Evolutionary conservation across 305 asterid species (phyloP).

Genomic region (Solanum hybrid): DNA sequence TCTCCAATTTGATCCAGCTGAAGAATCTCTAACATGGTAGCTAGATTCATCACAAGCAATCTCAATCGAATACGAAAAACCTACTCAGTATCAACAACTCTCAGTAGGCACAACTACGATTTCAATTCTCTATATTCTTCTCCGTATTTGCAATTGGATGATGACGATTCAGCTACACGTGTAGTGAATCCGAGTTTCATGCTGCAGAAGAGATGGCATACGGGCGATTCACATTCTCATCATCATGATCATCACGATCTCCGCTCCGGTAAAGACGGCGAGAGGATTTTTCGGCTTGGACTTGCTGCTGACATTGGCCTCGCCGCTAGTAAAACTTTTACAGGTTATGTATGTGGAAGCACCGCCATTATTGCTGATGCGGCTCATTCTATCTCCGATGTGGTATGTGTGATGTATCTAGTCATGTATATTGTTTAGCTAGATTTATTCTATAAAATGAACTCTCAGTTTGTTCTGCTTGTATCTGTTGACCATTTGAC

Average conservation of each 20-base stretch:
- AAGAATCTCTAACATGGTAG: conserved; percentile 36
- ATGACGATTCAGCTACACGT: conserved; percentile 8
- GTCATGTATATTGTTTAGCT: neutral
- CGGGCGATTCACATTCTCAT: conserved; percentile 40
- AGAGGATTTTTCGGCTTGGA: conserved; percentile 84
- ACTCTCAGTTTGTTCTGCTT: neutral
- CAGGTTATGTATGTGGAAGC: conserved; percentile 87
- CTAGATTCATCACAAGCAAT: conserved; percentile 29
- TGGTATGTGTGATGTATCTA: conserved; percentile 40
- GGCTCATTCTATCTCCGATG: conserved; percentile 90
- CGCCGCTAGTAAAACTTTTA: conserved; percentile 74
- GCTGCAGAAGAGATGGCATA: conserved; percentile 66
- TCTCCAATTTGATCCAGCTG: neutral
- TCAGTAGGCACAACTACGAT: conserved; percentile 12
- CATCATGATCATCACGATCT: conserved; percentile 31
- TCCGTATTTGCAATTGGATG: conserved; percentile 10
- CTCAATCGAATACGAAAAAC: conserved; percentile 27
- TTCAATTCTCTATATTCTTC: conserved; percentile 9
- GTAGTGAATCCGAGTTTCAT: conserved; percentile 38
- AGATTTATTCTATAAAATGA: neutral
- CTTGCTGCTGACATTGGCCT: conserved; percentile 82
- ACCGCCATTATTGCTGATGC: conserved; percentile 97
- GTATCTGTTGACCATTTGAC: neutral
- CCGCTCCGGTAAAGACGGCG: conserved; percentile 56
- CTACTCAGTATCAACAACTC: conserved; percentile 2